Evolutionary conservation across 1,284 basidiomycete species (phyloP), one percentile per base, ranked within the genome.

Genomic region (Marasmius oreades): DNA sequence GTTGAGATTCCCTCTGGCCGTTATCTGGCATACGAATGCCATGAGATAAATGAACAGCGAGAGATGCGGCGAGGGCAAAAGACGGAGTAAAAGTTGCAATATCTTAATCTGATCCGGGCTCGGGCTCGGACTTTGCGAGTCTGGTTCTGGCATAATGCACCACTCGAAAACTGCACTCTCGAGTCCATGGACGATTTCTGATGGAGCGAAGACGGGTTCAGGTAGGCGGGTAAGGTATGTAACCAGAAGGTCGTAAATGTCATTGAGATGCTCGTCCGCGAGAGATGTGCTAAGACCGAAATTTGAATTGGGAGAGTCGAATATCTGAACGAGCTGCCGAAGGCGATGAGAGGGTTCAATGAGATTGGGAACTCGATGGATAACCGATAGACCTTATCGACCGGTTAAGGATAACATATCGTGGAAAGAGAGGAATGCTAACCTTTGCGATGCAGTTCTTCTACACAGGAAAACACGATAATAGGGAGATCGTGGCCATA

Each of bases 11-110:
- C 69, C 68, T 0, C 43, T 6, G 5, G 45, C 51, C 8, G 24
- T 54, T 26, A 33, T 69, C 57, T 73, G 74, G 39, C 69, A 70
- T 65, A 89, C 83, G 66, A 89, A 88, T 0, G 78, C 79, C 58
- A 84, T 73, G 22, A 88, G 74, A 64, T 88, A 88, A 20, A 80
- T 72, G 45, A 90, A 70, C 0, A 88, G 69, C 14, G 78, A 79
- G 61, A 86, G 78, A 44, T 80, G 73, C 7, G 79, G 69, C 0
- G 77, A 74, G 0, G 87, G 84, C 4, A 88, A 75, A 31, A 90
- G 76, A 3, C 81, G 81, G 16, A 90, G 74, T 33, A 88, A 67
- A 51, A 80, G 70, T 59, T 81, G 81, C 0, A 81, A 80, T 44
- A 75, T 69, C 10, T 61, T 65, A 61, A 84, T 76, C 74, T 3